Evolutionary conservation across 805 yeast genomes (phyloP).

Genomic region (Metschnikowia colocasiae): DNA sequence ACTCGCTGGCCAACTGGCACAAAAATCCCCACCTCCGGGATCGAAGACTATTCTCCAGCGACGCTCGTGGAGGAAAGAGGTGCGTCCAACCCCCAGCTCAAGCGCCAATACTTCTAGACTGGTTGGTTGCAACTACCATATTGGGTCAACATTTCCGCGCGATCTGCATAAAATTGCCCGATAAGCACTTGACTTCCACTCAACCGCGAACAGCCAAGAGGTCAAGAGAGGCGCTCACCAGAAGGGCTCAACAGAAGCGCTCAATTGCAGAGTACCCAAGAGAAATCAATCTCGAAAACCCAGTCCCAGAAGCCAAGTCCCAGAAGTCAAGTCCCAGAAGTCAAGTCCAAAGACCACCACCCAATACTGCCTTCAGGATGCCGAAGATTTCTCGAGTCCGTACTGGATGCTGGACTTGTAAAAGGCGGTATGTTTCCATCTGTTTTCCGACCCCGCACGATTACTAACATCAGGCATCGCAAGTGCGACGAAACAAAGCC

Average conservation of each 20-base stretch:
- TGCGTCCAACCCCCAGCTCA: neutral
- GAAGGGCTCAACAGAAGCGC: neutral
- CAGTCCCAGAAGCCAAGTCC: too few relatives aligned
- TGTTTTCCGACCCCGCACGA: neutral
- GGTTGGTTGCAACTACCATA: neutral
- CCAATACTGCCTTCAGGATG: too few relatives aligned
- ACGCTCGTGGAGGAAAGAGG: neutral
- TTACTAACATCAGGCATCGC: constrained; percentile 37
- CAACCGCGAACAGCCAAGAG: neutral
- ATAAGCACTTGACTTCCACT: neutral
- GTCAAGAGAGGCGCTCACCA: neutral
- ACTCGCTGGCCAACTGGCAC: constrained; percentile 44
- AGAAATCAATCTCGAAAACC: too few relatives aligned
- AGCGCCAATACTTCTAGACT: constrained; percentile 3
- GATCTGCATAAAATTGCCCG: neutral
- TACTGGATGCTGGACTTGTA: constrained; percentile 59
- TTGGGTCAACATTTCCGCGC: neutral
- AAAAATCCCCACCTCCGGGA: constrained; percentile 31
- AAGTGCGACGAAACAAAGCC: constrained; percentile 59
- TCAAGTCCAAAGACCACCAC: too few relatives aligned
- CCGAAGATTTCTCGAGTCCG: constrained; percentile 47
- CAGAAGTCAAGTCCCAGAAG: too few relatives aligned
- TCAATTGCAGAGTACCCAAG: neutral
- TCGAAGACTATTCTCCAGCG: constrained; percentile 25
- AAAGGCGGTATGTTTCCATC: constrained; percentile 36